Conservation (phyloP, 2,329 filamentous ascomycete species). For the Colletotrichum somersetense region DNA sequence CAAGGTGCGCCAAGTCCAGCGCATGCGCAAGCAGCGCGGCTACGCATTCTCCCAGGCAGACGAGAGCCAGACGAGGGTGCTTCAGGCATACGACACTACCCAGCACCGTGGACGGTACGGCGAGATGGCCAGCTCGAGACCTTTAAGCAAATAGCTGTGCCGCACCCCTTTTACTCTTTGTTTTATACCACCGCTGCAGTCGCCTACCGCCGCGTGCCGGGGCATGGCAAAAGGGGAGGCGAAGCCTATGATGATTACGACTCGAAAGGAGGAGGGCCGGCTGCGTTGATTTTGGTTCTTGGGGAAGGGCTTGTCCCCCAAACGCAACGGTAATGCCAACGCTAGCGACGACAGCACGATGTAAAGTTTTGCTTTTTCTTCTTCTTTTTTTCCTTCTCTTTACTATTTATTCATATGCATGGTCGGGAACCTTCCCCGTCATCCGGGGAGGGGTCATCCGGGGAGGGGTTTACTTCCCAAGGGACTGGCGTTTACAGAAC, state of each 20-base stretch:
- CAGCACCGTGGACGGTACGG: slow-evolving; percentile 91
- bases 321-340: slow-evolving; percentile 41
- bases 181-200: not conserved
- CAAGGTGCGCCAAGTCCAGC: slow-evolving; percentile 97
- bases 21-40: slow-evolving; percentile 98
- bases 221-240: not conserved
- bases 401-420: slow-evolving; percentile 41
- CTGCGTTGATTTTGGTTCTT: slow-evolving; percentile 35
- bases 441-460: slow-evolving; percentile 1
- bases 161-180: not conserved
- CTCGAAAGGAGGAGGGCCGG: slow-evolving; percentile 34
- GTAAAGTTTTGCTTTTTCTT: slow-evolving; percentile 37
- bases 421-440: slow-evolving; percentile 14
- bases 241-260: slow-evolving; percentile 40
- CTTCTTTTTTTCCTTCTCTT: not conserved
- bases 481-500: slow-evolving; percentile 32
- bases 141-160: slow-evolving; percentile 39
- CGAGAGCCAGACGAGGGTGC: slow-evolving; percentile 92
- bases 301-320: slow-evolving; percentile 23
- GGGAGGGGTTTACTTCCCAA: slow-evolving; percentile 5
- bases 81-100: slow-evolving; percentile 98
- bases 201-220: not conserved
- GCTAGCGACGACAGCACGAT: slow-evolving; percentile 41
- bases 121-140: slow-evolving; percentile 80
- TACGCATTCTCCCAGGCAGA: slow-evolving; percentile 99